phyloP scores from a whole-genome alignment of 495 filamentous ascomycete species.

The Trichoderma asperelloides region DNA sequence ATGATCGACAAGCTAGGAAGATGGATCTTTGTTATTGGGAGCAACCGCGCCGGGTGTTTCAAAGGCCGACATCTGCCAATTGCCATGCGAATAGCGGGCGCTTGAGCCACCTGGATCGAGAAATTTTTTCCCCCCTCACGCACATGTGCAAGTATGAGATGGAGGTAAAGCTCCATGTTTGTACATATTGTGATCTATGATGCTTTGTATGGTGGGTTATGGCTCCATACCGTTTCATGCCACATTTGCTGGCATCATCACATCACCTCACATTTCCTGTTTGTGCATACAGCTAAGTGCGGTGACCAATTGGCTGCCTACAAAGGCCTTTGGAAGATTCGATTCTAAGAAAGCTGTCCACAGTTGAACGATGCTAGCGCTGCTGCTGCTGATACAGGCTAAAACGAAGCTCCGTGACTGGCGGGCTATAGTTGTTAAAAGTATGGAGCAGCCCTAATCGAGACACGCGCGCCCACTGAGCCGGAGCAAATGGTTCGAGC shows the following conservation, averaged over 20 bases:
- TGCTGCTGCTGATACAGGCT: not conserved
- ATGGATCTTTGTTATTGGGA: not conserved
- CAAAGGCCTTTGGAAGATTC: not conserved
- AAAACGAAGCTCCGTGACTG: not conserved
- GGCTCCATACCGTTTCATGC: not conserved
- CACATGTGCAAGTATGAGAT: not conserved
- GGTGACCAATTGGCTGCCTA: not conserved
- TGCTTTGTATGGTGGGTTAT: not conserved
- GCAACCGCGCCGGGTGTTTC: not conserved
- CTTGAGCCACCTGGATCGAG: not conserved
- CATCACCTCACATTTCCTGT: too few species aligned
- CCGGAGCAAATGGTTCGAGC: not conserved
- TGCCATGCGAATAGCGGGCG: not conserved
- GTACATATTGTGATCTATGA: not conserved
- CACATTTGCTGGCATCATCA: not conserved
- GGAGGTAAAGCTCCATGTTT: too few species aligned
- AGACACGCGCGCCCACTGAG: not conserved
- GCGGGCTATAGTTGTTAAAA: not conserved
- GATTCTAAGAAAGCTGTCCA: not conserved
- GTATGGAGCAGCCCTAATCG: not conserved
- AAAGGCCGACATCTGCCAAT: not conserved
- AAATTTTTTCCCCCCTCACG: not conserved
- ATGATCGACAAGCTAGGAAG: conserved; percentile 1
- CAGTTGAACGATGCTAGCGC: not conserved
- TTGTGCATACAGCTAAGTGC: not conserved